phyloP scores from a whole-genome alignment of 768 basidiomycete species.

The Filobasidium floriforme region DNA sequence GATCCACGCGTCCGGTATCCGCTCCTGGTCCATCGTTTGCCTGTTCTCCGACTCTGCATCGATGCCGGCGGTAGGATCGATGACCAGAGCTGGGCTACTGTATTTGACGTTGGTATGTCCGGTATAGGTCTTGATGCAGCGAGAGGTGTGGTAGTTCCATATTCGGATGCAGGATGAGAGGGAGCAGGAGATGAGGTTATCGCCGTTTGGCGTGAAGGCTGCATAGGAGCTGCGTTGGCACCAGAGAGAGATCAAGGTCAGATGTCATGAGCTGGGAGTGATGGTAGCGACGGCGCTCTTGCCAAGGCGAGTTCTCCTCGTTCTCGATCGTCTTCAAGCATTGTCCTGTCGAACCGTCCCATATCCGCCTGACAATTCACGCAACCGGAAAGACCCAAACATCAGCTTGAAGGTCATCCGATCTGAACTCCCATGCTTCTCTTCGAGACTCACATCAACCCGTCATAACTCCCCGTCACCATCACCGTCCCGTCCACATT shows the following conservation, averaged over 20 bases:
- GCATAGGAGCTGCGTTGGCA: conserved; percentile 84
- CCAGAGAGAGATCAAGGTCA: too few relatives aligned
- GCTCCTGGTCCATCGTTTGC: background rate
- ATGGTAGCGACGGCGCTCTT: conserved; percentile 46
- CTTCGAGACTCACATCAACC: conserved; percentile 67
- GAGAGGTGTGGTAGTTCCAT: conserved; percentile 87
- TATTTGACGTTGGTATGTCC: conserved; percentile 77
- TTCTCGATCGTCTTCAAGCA: conserved; percentile 95
- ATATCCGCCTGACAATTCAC: conserved; percentile 75
- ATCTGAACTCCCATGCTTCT: background rate
- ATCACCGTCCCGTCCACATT: conserved; percentile 92
- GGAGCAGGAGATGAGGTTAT: conserved; percentile 79
- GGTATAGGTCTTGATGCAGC: conserved; percentile 84
- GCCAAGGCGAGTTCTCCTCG: conserved; percentile 83
- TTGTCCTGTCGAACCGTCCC: conserved; percentile 95
- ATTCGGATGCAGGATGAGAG: conserved; percentile 89
- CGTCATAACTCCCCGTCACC: conserved; percentile 92
- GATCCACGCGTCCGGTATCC: conserved; percentile 50
- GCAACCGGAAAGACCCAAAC: too few relatives aligned
- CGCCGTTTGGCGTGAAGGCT: conserved; percentile 84
- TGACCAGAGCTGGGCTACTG: conserved; percentile 54
- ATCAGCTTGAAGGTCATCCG: background rate
- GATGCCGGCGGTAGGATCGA: conserved; percentile 16
- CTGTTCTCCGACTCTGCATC: conserved; percentile 45
- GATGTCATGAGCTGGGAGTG: conserved; percentile 1